phyloP scores from a whole-genome alignment of 768 basidiomycete genomes.

The Suillus ampliporus region DNA sequence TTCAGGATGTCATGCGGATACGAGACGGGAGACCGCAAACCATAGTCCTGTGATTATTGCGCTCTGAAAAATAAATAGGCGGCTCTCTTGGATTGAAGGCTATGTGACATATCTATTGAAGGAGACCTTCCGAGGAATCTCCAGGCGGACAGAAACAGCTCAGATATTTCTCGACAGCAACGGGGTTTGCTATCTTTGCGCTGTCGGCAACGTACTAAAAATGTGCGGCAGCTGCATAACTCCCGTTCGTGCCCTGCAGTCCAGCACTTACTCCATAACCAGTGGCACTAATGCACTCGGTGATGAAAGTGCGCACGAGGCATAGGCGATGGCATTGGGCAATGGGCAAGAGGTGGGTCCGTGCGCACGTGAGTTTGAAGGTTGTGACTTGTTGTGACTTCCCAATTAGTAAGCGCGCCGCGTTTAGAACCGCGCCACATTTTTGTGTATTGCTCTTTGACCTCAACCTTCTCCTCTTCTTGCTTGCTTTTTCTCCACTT shows the following conservation, averaged over 20 bases:
- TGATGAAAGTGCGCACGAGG: background rate
- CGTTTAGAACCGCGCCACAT: constrained; percentile 10
- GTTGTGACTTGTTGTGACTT: background rate
- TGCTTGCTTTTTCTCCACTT: constrained; percentile 29
- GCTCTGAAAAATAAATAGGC: background rate
- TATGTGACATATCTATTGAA: background rate
- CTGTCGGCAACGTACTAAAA: no score
- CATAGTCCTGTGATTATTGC: no score
- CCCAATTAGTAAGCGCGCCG: background rate
- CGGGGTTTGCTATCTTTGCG: no score
- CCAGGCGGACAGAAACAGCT: background rate
- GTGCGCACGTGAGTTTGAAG: constrained; percentile 29
- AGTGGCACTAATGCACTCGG: background rate
- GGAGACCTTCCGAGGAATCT: background rate
- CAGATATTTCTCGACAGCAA: background rate
- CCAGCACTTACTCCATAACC: background rate
- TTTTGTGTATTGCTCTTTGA: constrained; percentile 16
- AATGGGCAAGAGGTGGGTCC: constrained; percentile 22
- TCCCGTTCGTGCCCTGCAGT: background rate
- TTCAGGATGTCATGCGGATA: background rate
- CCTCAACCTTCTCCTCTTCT: constrained; percentile 26
- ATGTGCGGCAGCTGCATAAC: background rate
- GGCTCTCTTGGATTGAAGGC: background rate
- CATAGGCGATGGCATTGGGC: no score
- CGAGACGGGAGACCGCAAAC: background rate